phyloP scores from a whole-genome alignment of 345 rosid species.

The Excoecaria cochinchinensis region DNA sequence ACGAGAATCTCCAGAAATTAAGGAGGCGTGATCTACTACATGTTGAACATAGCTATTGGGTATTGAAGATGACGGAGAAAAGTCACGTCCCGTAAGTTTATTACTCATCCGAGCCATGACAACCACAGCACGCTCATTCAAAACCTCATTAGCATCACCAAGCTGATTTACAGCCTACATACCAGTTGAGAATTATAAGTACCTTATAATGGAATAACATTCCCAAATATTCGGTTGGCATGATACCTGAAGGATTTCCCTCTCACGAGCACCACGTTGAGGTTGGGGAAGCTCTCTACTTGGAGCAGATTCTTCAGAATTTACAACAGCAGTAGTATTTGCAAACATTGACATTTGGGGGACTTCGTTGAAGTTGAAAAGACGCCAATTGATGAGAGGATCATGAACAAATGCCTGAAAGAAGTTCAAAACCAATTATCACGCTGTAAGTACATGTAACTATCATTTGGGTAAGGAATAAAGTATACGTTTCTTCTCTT shows the following conservation, averaged over 20 bases:
- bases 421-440: constrained; percentile 12
- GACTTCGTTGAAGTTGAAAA: constrained; percentile 93
- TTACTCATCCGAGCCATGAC: constrained; percentile 95
- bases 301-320: constrained; percentile 58
- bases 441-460: background rate
- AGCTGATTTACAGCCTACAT: constrained; percentile 90
- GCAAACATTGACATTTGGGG: constrained; percentile 77
- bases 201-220: background rate
- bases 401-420: constrained; percentile 96
- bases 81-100: constrained; percentile 95
- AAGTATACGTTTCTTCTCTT: background rate
- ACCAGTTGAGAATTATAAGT: constrained; percentile 15
- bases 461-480: background rate
- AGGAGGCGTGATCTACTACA: constrained; percentile 61
- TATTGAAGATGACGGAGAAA: constrained; percentile 53
- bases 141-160: constrained; percentile 95
- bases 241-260: constrained; percentile 88
- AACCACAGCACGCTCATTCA: constrained; percentile 88
- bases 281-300: constrained; percentile 80
- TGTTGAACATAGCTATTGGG: constrained; percentile 49
- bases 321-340: constrained; percentile 52
- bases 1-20: constrained; percentile 71
- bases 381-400: constrained; percentile 99
- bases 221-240: background rate
- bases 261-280: constrained; percentile 87